phyloP scores from a whole-genome alignment of 1,139 yeast genomes.

The Scheffersomyces titani region DNA sequence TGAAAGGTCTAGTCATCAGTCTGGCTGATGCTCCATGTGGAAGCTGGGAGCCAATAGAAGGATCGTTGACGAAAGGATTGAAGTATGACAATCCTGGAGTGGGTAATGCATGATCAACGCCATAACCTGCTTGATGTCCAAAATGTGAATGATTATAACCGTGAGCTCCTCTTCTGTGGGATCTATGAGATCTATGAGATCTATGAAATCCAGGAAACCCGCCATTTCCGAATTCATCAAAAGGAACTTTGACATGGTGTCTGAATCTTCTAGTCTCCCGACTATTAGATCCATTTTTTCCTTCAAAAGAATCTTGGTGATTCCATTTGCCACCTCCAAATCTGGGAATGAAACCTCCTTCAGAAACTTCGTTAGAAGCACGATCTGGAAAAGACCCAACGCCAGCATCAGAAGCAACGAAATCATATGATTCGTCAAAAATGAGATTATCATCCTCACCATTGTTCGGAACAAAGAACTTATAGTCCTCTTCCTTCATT shows the following conservation, averaged over 20 bases:
- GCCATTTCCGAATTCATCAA: no score
- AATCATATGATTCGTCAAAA: background rate
- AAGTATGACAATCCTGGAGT: background rate
- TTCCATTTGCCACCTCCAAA: background rate
- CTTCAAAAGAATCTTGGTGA: background rate
- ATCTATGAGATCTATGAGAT: background rate
- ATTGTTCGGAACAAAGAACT: background rate
- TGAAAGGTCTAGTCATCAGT: background rate
- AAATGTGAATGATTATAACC: background rate
- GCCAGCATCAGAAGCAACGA: background rate
- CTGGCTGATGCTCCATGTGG: background rate
- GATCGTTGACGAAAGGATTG: background rate
- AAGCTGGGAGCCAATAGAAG: background rate
- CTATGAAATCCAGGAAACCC: background rate
- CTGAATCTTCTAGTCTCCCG: background rate
- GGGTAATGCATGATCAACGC: background rate
- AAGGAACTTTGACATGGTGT: background rate
- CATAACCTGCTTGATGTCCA: background rate
- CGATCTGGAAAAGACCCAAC: background rate
- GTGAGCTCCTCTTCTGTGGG: background rate
- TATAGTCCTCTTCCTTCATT: background rate
- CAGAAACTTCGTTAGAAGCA: background rate
- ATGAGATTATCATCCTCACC: background rate
- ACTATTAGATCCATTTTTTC: background rate
- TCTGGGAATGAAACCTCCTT: background rate